Base-by-base conservation (phyloP, 345 rosid species). In the Geranium brycei region DNA sequence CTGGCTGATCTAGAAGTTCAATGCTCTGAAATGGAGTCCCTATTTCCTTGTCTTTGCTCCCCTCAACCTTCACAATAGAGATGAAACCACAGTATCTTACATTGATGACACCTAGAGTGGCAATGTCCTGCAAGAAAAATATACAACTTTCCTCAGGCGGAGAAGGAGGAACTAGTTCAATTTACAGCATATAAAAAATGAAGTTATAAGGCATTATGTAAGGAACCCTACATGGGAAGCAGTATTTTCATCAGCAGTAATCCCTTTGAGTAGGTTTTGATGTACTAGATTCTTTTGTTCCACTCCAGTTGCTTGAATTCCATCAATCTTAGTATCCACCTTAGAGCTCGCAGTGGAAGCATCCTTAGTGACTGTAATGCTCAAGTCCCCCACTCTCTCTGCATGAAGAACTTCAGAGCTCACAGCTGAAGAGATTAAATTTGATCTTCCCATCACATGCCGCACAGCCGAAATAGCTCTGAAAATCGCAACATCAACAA, bases 241-340 rank as follows among this genome's bases (percentile, higher is more conserved):
- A 18, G 97, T 90, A 64, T 90, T 90, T 72, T 93, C 99, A 69
- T 93, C 95, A 60, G 97, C 99, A 60, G 99, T 85, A 59, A 93
- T 85, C 74, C 99, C 99, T 80, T 93, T 93, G 71, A 93, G 83
- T 66, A 90, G 78, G 78, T 93, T 93, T 63, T 95, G 79, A 75
- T 83, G 85, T 58, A 85, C 70, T 68, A 90, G 72, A 73, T 83
- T 78, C 70, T 70, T 79, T 71, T 76, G 76, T 72, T 77, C 87
- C 66, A 80, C 64, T 64, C 91, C 86, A 65, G 82, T 77, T 62
- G 86, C 87, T 57, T 81, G 88, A 68, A 74, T 75, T 68, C 97
- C 96, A 74, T 93, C 97, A 30, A 93, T 85, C 82, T 93, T 93
- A 18, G 95, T 93, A 73, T 90, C 95, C 66, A 88, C 75, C 80